Conservation (phyloP, 441 rosid species). For the Metrosideros polymorpha region DNA sequence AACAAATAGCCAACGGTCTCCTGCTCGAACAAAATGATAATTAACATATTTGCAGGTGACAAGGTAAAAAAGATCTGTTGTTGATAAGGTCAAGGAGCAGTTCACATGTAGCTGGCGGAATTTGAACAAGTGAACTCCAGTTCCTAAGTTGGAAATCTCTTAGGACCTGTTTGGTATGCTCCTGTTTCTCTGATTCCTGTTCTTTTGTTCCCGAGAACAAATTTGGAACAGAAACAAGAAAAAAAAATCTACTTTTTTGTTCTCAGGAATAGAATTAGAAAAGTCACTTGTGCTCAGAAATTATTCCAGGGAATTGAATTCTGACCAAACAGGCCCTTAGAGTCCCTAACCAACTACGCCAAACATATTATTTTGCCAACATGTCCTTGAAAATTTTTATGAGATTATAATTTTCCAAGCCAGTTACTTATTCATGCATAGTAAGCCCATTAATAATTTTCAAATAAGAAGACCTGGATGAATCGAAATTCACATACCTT, state of each 20-base stretch:
- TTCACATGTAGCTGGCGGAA: background rate
- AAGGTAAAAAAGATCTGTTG: background rate
- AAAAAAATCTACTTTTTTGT: too few species aligned
- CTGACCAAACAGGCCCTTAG: too few species aligned
- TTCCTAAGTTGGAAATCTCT: background rate
- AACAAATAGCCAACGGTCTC: constrained; percentile 81
- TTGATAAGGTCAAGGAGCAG: background rate
- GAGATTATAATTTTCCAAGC: background rate
- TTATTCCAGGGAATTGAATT: too few species aligned
- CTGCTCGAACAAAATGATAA: constrained; percentile 25
- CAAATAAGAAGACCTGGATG: background rate
- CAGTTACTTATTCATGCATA: background rate
- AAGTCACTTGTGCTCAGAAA: too few species aligned
- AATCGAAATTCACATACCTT: constrained; percentile 35
- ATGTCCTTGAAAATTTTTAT: background rate
- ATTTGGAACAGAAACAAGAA: too few species aligned
- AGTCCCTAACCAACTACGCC: background rate
- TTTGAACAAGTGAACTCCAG: background rate
- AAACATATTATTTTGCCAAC: background rate
- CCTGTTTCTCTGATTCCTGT: too few species aligned
- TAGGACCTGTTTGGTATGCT: too few species aligned
- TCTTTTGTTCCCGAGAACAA: too few species aligned
- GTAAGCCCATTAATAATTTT: background rate
- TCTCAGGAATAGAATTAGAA: too few species aligned
- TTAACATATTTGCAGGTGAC: background rate